Evolutionary conservation across 1,284 basidiomycete genomes (phyloP).

Genomic region (Inonotus hispidus): DNA sequence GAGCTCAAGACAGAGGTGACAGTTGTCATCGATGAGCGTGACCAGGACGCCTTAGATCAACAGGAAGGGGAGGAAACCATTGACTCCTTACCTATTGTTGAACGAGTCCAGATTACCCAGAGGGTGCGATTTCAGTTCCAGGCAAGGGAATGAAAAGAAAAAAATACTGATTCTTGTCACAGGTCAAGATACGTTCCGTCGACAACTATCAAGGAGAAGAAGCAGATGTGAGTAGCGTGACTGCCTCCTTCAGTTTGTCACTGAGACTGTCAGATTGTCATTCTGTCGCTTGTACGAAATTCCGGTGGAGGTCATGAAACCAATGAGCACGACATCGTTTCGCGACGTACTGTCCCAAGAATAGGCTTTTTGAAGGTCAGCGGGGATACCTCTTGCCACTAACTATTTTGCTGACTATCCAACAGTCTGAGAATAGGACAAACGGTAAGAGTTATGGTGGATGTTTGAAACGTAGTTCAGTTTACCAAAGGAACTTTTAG

Average conservation of each 20-base stretch:
- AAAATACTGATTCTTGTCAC: background rate
- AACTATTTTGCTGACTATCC: background rate
- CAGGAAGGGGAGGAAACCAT: constrained; percentile 38
- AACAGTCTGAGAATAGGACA: constrained; percentile 50
- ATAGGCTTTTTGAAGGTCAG: constrained; percentile 68
- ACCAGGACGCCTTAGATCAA: constrained; percentile 51
- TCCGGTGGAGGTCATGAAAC: constrained; percentile 41
- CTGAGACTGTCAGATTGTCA: constrained; percentile 42
- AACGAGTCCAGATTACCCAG: constrained; percentile 44
- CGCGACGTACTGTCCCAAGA: constrained; percentile 29
- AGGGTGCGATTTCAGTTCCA: constrained; percentile 32
- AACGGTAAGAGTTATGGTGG: constrained; percentile 35
- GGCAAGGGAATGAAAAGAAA: background rate
- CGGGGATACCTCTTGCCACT: background rate
- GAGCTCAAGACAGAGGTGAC: constrained; percentile 45
- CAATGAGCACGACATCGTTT: constrained; percentile 20
- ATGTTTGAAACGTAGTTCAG: background rate
- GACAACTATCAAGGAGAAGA: constrained; percentile 77
- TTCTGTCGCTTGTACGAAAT: constrained; percentile 68
- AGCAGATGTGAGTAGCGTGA: constrained; percentile 35
- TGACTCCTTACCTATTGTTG: constrained; percentile 31
- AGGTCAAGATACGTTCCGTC: constrained; percentile 67
- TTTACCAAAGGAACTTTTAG: constrained; percentile 31
- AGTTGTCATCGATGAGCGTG: constrained; percentile 64
- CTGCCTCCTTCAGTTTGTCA: background rate